Evolutionary conservation across 768 basidiomycete species (phyloP).

Genomic region (Tylopilus cervinicoccineus): DNA sequence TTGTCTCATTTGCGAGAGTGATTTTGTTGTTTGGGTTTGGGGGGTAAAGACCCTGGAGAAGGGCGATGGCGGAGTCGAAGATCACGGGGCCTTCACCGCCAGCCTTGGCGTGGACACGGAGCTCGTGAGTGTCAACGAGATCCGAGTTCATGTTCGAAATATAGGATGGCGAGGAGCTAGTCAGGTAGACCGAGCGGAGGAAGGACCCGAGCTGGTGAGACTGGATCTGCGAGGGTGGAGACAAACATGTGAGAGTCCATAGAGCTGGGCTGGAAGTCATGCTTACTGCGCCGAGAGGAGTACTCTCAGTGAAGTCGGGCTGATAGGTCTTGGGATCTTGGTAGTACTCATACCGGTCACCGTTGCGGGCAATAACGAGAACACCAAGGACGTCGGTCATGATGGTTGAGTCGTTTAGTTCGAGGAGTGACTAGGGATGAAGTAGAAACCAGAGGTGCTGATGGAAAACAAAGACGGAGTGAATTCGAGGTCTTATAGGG

Average conservation of each 20-base stretch:
- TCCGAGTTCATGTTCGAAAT: conserved; percentile 62
- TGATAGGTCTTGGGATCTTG: conserved; percentile 71
- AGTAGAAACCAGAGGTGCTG: conserved; percentile 16
- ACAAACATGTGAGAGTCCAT: neutral
- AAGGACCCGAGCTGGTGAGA: conserved; percentile 59
- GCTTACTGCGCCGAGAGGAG: conserved; percentile 70
- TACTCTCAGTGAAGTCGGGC: conserved; percentile 60
- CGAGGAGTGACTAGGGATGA: conserved; percentile 14
- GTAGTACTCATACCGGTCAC: conserved; percentile 64
- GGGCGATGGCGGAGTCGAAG: conserved; percentile 80
- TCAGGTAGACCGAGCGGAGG: conserved; percentile 66
- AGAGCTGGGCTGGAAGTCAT: neutral
- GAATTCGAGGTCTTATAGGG: conserved; percentile 23
- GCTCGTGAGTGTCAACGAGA: conserved; percentile 67
- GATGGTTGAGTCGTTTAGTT: conserved; percentile 12
- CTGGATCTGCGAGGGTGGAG: conserved; percentile 45
- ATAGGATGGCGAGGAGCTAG: conserved; percentile 60
- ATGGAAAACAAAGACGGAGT: conserved; percentile 9
- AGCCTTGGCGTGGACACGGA: conserved; percentile 76
- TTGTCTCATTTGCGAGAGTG: conserved; percentile 73
- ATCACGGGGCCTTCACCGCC: conserved; percentile 84
- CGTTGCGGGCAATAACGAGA: conserved; percentile 74
- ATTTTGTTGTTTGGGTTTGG: conserved; percentile 72
- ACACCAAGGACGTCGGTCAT: conserved; percentile 65
- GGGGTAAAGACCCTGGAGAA: conserved; percentile 84